These are phyloP conservation scores for Coemansia reversa DNA, from an alignment of 192 early-diverging fungal genomes.

Conservation along the genomic window DNA sequence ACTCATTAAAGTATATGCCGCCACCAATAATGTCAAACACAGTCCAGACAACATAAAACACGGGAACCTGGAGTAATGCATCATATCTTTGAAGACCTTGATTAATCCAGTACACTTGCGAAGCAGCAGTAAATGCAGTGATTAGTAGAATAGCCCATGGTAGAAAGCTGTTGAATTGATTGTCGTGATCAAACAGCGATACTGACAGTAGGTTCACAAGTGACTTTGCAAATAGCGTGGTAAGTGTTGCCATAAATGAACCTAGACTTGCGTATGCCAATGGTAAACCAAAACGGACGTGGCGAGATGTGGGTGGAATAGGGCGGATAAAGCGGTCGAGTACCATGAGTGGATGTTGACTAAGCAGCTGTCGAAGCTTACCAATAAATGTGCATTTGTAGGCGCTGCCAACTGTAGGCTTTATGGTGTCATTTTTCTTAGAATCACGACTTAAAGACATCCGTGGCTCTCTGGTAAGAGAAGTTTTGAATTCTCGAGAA, in stretches of 20 bases:
- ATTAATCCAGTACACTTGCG: constrained; percentile 84
- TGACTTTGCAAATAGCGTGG: constrained; percentile 80
- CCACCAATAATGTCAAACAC: constrained; percentile 80
- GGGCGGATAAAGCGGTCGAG: constrained; percentile 23
- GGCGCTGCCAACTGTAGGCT: no score
- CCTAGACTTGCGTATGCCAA: constrained; percentile 72
- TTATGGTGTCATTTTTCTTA: no score
- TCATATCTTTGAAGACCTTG: constrained; percentile 79
- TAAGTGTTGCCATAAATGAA: constrained; percentile 74
- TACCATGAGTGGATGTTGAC: constrained; percentile 8
- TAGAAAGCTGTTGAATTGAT: constrained; percentile 67
- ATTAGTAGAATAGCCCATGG: constrained; percentile 70
- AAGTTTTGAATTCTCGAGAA: no score
- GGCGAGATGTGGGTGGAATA: constrained; percentile 38
- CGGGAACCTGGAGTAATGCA: constrained; percentile 77
- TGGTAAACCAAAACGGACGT: constrained; percentile 62
- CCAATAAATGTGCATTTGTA: no score
- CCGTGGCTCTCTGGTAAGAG: no score
- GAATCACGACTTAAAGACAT: no score
- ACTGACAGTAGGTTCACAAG: constrained; percentile 69
- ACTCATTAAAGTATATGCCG: constrained; percentile 80
- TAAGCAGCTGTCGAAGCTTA: background rate
- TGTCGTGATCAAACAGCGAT: constrained; percentile 64
- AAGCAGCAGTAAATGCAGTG: constrained; percentile 72
- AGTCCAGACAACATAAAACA: constrained; percentile 81